Evolutionary conservation across 164 flowering plant genomes (phyloP), one percentile per base, ranked within the genome.

Genomic region (Macadamia integrifolia): DNA sequence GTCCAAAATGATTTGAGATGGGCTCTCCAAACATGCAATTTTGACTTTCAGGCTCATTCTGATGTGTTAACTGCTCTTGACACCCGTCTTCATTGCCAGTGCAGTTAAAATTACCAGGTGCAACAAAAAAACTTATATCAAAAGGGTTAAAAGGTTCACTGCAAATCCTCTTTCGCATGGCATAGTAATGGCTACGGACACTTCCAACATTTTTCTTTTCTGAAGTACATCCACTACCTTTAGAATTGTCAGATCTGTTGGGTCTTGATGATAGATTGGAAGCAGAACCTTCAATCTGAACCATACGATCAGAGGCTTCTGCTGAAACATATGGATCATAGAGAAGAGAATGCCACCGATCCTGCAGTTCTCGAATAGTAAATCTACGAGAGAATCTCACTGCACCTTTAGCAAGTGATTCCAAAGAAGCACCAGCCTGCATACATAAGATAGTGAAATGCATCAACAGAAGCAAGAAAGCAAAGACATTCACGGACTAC

Each of bases 321-420:
- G 70, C 81, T 66, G 97, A 84, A 75, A 86, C 67, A 66, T 74
- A 73, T 6, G 93, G 87, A 71, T 94, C 89, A 84, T 87, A 94
- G 32, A 92, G 93, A 63, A 92, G 86, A 60, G 92, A 81, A 66
- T 71, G 73, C 99, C 99, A 94, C 56, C 93, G 88, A 60, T 90
- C 88, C 76, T 82, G 85, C 69, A 94, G 67, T 72, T 94, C 93
- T 70, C 74, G 69, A 69, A 90, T 64, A n/a, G 88, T 81, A 77
- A 75, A 92, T 72, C 80, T 81, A 12, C 83, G 81, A 62, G 98
- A 90, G 85, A 94, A 94, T 46, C 72, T 82, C 42, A 90, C 95
- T 15, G 92, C 97, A 48, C 99, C 97, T 82, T 89, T 94, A 35
- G 96, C 97, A 75, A 94, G 96, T 62, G 96, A 82, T 75, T 94